These are phyloP conservation scores for Globisporangium megalacanthum DNA, from an alignment of 352 stramenopile genomes.

Conservation along the genomic window DNA sequence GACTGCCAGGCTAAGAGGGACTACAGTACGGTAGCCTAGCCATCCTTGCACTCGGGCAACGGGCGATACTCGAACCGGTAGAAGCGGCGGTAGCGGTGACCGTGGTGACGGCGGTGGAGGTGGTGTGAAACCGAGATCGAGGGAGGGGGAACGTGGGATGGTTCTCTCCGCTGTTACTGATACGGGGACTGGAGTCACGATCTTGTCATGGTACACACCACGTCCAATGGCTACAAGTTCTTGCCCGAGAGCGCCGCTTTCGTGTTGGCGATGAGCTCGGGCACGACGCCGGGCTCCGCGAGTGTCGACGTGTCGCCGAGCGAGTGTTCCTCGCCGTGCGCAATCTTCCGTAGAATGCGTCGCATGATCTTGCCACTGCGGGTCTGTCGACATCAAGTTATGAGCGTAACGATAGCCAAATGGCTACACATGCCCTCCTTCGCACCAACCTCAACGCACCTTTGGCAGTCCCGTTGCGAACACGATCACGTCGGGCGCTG, in stretches of 20 bases:
- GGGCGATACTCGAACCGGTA: too few species aligned
- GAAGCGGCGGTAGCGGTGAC: too few species aligned
- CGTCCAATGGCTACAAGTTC: background rate
- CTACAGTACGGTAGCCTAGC: too few species aligned
- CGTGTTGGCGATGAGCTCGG: constrained; percentile 89
- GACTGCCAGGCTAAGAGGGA: too few species aligned
- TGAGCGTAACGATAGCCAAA: background rate
- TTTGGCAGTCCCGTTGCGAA: constrained; percentile 90
- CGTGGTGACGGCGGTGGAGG: too few species aligned
- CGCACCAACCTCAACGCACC: constrained; percentile 3
- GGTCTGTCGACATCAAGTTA: constrained; percentile 39
- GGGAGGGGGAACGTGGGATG: background rate
- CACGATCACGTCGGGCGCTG: constrained; percentile 94
- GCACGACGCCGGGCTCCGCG: constrained; percentile 94
- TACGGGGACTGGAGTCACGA: too few species aligned
- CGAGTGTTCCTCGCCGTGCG: constrained; percentile 90
- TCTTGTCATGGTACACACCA: background rate
- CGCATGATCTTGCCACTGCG: constrained; percentile 98
- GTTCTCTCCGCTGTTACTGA: background rate
- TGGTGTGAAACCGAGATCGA: too few species aligned
- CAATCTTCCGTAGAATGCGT: constrained; percentile 97
- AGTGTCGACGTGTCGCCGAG: constrained; percentile 97
- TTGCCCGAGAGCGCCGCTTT: constrained; percentile 64
- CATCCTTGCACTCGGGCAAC: too few species aligned
- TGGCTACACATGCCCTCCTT: background rate